Conservation (phyloP, 768 basidiomycete species). For the Tylopilus vinaceipallidus region DNA sequence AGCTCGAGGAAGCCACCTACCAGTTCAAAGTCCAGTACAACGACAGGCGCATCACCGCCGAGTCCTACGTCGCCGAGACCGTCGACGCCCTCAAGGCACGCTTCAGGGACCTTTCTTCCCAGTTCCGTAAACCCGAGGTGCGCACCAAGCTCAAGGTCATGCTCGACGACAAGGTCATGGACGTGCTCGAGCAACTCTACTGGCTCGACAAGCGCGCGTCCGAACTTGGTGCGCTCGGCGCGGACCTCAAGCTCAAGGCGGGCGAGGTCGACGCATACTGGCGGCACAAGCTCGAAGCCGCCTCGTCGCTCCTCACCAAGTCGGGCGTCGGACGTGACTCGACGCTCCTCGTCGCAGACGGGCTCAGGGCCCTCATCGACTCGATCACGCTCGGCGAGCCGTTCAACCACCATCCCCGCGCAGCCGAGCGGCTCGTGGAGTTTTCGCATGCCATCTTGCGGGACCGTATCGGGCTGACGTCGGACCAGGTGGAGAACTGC, state of each 20-base stretch:
- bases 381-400: conserved; percentile 87
- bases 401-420: conserved; percentile 85
- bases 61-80: conserved; percentile 97
- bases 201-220: conserved; percentile 88
- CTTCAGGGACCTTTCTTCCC: conserved; percentile 81
- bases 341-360: conserved; percentile 92
- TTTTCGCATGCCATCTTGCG: conserved; percentile 92
- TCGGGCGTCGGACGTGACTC: conserved; percentile 94
- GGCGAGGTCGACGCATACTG: conserved; percentile 88
- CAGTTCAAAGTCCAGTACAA: conserved; percentile 99
- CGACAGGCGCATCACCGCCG: conserved; percentile 89
- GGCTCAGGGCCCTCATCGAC: conserved; percentile 85
- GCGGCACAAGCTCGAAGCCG: conserved; percentile 95
- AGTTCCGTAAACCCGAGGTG: conserved; percentile 88
- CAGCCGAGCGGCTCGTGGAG: conserved; percentile 85
- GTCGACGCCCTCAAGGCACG: conserved; percentile 88
- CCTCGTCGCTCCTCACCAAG: conserved; percentile 90
- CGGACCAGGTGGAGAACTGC: conserved; percentile 98
- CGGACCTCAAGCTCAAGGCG: conserved; percentile 65
- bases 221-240: conserved; percentile 70
- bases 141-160: conserved; percentile 85
- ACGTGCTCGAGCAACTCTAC: conserved; percentile 94
- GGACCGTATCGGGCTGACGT: conserved; percentile 90
- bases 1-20: conserved; percentile 94
- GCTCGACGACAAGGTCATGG: conserved; percentile 96